Percentiles rank a stretch among this genome's conserved stretches.
phyloP scores from a whole-genome alignment of 768 basidiomycete species.

The Epithele typhae region DNA sequence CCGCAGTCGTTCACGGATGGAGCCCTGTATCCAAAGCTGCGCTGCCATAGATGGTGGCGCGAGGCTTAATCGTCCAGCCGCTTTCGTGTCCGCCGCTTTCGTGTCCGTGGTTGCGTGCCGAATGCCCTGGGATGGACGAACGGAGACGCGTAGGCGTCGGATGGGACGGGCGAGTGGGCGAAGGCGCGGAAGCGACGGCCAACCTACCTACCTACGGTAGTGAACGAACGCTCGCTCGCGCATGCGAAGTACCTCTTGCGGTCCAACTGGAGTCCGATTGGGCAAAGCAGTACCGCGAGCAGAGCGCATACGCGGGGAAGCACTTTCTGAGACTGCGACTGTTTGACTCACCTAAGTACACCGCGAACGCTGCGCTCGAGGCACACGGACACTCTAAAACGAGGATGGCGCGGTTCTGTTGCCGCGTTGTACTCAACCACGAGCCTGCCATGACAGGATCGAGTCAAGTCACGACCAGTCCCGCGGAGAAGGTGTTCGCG shows the following conservation, averaged over 20 bases:
- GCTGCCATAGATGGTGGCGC: neutral
- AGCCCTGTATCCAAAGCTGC: neutral
- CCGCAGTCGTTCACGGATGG: neutral
- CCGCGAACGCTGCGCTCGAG: neutral
- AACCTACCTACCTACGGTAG: neutral
- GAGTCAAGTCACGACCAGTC: too few species aligned
- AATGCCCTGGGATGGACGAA: neutral
- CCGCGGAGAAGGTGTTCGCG: too few species aligned
- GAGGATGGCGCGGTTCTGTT: constrained; percentile 3
- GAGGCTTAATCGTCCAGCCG: neutral
- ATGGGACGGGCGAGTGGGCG: too few species aligned
- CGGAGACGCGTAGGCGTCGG: neutral
- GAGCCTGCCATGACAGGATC: too few species aligned
- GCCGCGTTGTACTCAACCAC: constrained; percentile 1
- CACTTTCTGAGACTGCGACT: neutral
- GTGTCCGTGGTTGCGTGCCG: constrained; percentile 3
- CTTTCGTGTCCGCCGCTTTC: neutral
- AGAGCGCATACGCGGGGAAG: too few species aligned
- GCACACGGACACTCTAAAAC: neutral
- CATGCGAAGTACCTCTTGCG: constrained; percentile 2
- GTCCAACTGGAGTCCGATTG: neutral
- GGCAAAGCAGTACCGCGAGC: neutral
- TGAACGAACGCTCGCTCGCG: constrained; percentile 4
- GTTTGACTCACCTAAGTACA: neutral
- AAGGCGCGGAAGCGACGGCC: constrained; percentile 1